A percentile compares a stretch with the other conserved stretches of the same genome.
These are phyloP conservation scores for Pleurotus djamor DNA, from an alignment of 768 basidiomycete species.

Conservation along the genomic window DNA sequence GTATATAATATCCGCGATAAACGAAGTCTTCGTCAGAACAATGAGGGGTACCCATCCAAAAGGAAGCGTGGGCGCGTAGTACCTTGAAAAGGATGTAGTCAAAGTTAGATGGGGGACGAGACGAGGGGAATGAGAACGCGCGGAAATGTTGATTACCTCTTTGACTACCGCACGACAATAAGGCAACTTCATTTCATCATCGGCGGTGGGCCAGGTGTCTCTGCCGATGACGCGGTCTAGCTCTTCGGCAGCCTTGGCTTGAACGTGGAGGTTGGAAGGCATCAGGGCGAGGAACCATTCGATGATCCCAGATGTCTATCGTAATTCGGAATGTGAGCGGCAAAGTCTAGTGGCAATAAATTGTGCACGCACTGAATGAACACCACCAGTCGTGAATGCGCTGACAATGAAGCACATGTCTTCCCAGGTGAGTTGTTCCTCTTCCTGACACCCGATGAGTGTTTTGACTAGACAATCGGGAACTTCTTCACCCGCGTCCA, in stretches of 20 bases:
- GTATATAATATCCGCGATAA: slow-evolving; percentile 27
- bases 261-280: slow-evolving; percentile 25
- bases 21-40: slow-evolving; percentile 23
- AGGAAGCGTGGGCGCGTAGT: slow-evolving; percentile 18
- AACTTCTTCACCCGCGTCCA: slow-evolving; percentile 26
- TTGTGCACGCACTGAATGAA: slow-evolving; percentile 21
- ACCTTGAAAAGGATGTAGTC: slow-evolving; percentile 9
- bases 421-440: slow-evolving; percentile 26
- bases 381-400: slow-evolving; percentile 30
- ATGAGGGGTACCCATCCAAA: slow-evolving; percentile 25
- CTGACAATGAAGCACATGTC: slow-evolving; percentile 29
- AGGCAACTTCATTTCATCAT: slow-evolving; percentile 19
- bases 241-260: slow-evolving; percentile 28
- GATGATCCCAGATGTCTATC: slow-evolving; percentile 29
- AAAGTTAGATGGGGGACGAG: not conserved
- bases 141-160: slow-evolving; percentile 12
- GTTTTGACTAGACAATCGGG: slow-evolving; percentile 31
- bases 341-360: slow-evolving; percentile 5
- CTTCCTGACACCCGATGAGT: slow-evolving; percentile 20
- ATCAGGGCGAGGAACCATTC: slow-evolving; percentile 30
- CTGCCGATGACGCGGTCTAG: slow-evolving; percentile 30
- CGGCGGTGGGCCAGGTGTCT: slow-evolving; percentile 20
- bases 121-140: not conserved
- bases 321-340: not conserved
- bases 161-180: slow-evolving; percentile 26